These are phyloP conservation scores for Ramularia collo-cygni DNA, from an alignment of 2,329 filamentous ascomycete genomes.

Conservation along the genomic window DNA sequence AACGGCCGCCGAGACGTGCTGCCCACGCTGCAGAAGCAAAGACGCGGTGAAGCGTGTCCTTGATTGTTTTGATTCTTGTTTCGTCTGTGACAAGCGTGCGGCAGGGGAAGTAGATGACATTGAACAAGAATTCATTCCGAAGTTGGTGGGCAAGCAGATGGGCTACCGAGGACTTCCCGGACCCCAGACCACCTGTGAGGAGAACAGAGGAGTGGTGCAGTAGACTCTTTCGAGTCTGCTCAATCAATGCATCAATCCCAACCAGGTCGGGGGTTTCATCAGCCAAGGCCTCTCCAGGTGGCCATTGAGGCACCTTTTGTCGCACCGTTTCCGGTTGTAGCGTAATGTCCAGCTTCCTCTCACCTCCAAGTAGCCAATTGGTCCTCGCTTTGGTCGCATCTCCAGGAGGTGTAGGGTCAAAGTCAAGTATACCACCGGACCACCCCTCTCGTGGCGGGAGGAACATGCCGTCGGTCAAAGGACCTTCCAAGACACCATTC, in stretches of 20 bases:
- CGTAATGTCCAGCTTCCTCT: slow-evolving; percentile 65
- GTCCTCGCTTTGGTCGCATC: slow-evolving; percentile 39
- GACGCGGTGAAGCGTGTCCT: slow-evolving; percentile 73
- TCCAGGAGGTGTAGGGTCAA: slow-evolving; percentile 55
- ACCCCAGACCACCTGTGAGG: slow-evolving; percentile 79
- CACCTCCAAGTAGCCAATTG: slow-evolving; percentile 71
- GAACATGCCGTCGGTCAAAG: slow-evolving; percentile 82
- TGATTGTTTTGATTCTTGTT: slow-evolving; percentile 80
- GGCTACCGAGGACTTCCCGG: slow-evolving; percentile 79
- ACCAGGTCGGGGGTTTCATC: slow-evolving; percentile 58
- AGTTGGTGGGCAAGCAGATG: slow-evolving; percentile 69
- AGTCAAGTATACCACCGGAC: slow-evolving; percentile 76
- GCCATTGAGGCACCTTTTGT: slow-evolving; percentile 43
- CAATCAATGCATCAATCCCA: slow-evolving; percentile 72
- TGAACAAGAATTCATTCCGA: slow-evolving; percentile 65
- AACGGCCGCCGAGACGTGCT: slow-evolving; percentile 73
- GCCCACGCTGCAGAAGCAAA: slow-evolving; percentile 92
- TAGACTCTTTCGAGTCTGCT: slow-evolving; percentile 67
- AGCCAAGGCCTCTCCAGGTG: slow-evolving; percentile 51
- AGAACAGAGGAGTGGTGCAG: slow-evolving; percentile 83
- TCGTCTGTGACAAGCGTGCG: slow-evolving; percentile 85
- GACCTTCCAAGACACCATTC: slow-evolving; percentile 66
- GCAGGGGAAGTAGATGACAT: slow-evolving; percentile 80
- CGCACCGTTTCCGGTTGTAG: slow-evolving; percentile 69
- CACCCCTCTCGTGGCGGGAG: slow-evolving; percentile 62